Evolutionary conservation across 257 asterid genomes (phyloP).

Genomic region (Marsdenia floribunda): DNA sequence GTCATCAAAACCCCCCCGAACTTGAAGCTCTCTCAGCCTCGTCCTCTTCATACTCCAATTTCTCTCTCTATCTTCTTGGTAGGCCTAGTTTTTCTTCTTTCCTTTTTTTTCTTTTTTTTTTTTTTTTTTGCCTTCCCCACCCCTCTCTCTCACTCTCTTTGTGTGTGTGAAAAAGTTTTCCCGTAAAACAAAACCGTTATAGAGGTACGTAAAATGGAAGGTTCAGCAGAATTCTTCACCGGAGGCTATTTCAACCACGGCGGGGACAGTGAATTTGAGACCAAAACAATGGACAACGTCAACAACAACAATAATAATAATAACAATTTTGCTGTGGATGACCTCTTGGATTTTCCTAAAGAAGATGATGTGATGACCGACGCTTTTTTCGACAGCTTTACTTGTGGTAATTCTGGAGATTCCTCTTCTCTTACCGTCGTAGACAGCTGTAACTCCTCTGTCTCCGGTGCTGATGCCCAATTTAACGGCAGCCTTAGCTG

Average conservation of each 20-base stretch:
- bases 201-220: constrained; percentile 28
- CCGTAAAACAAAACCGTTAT: constrained; percentile 6
- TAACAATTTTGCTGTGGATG: constrained; percentile 59
- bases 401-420: constrained; percentile 52
- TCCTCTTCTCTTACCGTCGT: constrained; percentile 71
- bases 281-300: constrained; percentile 24
- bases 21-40: constrained; percentile 44
- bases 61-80: neutral
- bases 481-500: constrained; percentile 71
- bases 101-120: too few relatives aligned
- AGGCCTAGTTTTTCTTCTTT: too few relatives aligned
- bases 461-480: constrained; percentile 61
- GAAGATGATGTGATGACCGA: constrained; percentile 84
- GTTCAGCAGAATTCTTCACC: constrained; percentile 30
- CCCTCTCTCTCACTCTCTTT: constrained; percentile 12
- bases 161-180: neutral
- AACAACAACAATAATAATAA: constrained; percentile 5
- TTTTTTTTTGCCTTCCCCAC: constrained; percentile 16
- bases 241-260: constrained; percentile 25
- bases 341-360: constrained; percentile 81
- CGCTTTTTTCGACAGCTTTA: constrained; percentile 53
- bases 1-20: constrained; percentile 64
- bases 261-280: constrained; percentile 21
- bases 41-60: constrained; percentile 35
- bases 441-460: constrained; percentile 79